Evolutionary conservation across 2,329 filamentous ascomycete species (phyloP).

Genomic region (Hypoxylon sp.): DNA sequence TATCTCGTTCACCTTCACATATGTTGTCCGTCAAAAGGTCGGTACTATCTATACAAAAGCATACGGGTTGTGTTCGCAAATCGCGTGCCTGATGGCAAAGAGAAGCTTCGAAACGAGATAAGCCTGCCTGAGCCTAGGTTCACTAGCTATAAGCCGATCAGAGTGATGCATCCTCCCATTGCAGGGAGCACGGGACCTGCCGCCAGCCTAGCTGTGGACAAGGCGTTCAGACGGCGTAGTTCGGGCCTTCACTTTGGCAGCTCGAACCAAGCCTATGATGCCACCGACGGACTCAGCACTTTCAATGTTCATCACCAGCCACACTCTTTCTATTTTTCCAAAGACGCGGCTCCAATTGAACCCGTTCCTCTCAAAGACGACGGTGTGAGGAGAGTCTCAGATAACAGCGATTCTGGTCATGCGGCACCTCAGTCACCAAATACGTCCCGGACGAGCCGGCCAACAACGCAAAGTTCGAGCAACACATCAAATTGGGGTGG

Average conservation of each 20-base stretch:
- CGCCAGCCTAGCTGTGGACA: conserved; percentile 64
- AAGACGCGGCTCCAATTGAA: conserved; percentile 53
- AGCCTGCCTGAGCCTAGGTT: conserved; percentile 89
- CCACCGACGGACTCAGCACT: conserved; percentile 44
- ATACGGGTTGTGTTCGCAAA: conserved; percentile 97
- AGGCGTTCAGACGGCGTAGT: conserved; percentile 65
- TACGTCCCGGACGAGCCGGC: conserved; percentile 35
- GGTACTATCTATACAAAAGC: conserved; percentile 90
- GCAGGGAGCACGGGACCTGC: conserved; percentile 51
- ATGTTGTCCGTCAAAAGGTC: conserved; percentile 82
- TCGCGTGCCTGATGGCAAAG: conserved; percentile 92
- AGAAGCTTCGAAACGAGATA: conserved; percentile 88
- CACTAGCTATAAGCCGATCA: conserved; percentile 78
- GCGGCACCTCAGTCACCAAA: conserved; percentile 37
- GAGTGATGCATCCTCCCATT: conserved; percentile 56
- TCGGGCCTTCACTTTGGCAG: conserved; percentile 56
- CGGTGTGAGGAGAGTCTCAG: conserved; percentile 43
- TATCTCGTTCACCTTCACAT: conserved; percentile 95
- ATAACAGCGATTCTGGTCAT: conserved; percentile 39
- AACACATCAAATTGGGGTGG: conserved; percentile 36
- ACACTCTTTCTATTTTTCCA: conserved; percentile 41
- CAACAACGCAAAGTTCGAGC: conserved; percentile 49
- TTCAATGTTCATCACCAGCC: conserved; percentile 35
- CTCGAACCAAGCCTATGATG: conserved; percentile 47
- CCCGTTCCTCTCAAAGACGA: conserved; percentile 58